Conservation (phyloP, 2,329 filamentous ascomycete genomes). For the Cladophialophora bantiana region DNA sequence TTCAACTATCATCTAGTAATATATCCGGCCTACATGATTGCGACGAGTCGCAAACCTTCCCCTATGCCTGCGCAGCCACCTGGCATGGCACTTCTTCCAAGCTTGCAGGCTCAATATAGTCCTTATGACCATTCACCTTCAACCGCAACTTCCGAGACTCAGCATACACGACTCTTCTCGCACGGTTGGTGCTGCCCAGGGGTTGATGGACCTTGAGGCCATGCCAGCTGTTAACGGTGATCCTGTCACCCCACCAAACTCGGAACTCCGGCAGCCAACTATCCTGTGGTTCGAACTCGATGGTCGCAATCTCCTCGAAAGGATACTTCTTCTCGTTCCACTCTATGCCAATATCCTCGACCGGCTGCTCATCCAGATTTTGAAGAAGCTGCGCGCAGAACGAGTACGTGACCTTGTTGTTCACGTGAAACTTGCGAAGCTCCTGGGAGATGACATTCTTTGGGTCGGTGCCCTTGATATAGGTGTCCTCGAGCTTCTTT, state of each 20-base stretch:
- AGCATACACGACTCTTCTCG: conserved; percentile 35
- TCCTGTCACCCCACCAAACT: conserved; percentile 34
- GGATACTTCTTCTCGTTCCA: conserved; percentile 97
- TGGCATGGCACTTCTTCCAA: conserved; percentile 31
- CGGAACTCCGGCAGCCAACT: conserved; percentile 34
- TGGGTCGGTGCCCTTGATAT: conserved; percentile 33
- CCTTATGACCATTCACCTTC: conserved; percentile 31
- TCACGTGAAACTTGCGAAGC: conserved; percentile 32
- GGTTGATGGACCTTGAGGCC: conserved; percentile 33
- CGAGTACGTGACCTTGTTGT: conserved; percentile 35
- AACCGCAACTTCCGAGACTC: conserved; percentile 34
- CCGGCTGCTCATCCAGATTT: conserved; percentile 37
- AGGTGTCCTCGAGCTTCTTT: conserved; percentile 27
- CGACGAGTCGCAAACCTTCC: background rate
- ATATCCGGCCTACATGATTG: too few species aligned
- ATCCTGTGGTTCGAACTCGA: conserved; percentile 36
- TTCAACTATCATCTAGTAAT: too few species aligned
- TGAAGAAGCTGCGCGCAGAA: conserved; percentile 41
- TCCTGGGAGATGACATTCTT: conserved; percentile 35
- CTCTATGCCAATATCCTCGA: conserved; percentile 86
- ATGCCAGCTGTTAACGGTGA: conserved; percentile 36
- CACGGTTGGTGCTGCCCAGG: conserved; percentile 33
- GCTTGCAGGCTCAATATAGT: conserved; percentile 34
- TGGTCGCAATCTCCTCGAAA: conserved; percentile 72
- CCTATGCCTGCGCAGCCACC: background rate